Base-by-base conservation (phyloP, 371 early-diverging fungal genomes). In the Rhizomucor miehei region DNA sequence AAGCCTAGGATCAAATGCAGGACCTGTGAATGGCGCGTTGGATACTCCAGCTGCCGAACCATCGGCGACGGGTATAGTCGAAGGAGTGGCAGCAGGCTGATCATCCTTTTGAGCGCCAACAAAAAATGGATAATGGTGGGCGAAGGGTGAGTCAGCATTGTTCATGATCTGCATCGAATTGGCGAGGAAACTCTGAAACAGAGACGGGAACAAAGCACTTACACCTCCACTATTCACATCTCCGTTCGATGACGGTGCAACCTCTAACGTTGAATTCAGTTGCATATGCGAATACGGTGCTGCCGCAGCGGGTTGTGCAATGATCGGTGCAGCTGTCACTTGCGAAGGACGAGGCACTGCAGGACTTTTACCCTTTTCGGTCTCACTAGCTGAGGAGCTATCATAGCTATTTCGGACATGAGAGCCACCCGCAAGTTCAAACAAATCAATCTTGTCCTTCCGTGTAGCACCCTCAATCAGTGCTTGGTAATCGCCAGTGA, bases 401-500 rank as follows among this genome's bases (percentile, higher is more conserved):
- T 56, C 57, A 29, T 56, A 56, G 24, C 20, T 41, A 35, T 56
- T 56, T 19, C 16, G 23, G 14, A 56, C 40, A 35, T 56, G 52
- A 16, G 53, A 54, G 52, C 54, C 46, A 35, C 57, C 39, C 38
- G 65, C 53, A 9, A 65, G 36, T 29, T 60, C 44, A n/a, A 49
- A 60, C 11, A 65, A 20, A 20, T 52, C 45, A 19, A 60, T 52
- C 20, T 51, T 48, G n/a, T 65, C 60, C 11, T 38, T n/a, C 10
- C 50, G 56, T 10, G 54, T 40, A 11, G 60, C 60, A 16, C 50
- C 23, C 6, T 44, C 37, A 6, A 65, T 53, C 59, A 69, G 51
- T 14, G 8, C 36, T 12, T 39, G 43, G 29, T 60, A 57, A 4
- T 41, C 45, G 23, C 47, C 51, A 11, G 44, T n/a, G 37, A 65